phyloP scores from a whole-genome alignment of 257 asterid species.

The Voacanga thouarsii region DNA sequence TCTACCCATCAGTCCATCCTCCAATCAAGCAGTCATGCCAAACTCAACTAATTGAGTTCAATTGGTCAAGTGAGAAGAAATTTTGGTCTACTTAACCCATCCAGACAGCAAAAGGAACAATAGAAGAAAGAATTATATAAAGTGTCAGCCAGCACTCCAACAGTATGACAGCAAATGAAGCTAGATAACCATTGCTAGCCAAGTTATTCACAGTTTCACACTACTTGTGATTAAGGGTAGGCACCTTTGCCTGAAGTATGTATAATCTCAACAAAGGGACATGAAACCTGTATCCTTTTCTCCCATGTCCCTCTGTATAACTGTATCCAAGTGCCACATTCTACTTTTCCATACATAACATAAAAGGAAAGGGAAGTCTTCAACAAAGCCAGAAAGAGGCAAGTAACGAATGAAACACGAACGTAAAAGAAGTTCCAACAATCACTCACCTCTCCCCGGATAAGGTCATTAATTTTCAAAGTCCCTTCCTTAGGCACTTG shows the following conservation, averaged over 20 bases:
- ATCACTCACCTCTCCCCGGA: conserved; percentile 81
- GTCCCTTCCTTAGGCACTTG: conserved; percentile 83
- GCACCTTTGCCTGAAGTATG: not conserved
- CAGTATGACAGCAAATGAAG: not conserved
- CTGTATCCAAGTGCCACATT: not conserved
- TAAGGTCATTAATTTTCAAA: conserved; percentile 75
- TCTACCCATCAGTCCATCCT: not conserved
- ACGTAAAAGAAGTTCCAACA: conserved; percentile 4
- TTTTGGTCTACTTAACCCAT: not conserved
- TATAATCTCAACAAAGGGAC: not conserved
- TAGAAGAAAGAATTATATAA: not conserved
- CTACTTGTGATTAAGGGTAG: not conserved
- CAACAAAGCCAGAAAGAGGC: not conserved
- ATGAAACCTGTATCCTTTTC: not conserved
- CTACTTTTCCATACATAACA: not conserved
- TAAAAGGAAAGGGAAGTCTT: not conserved
- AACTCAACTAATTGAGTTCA: not conserved
- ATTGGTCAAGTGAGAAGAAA: no score
- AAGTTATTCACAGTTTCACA: not conserved
- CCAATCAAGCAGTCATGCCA: not conserved
- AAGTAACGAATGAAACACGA: not conserved
- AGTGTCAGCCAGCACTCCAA: not conserved
- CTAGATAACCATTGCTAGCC: not conserved
- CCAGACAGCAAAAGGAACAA: not conserved
- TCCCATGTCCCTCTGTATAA: no score